These are phyloP conservation scores for Sugiyamaella pinicola DNA, from an alignment of 1,139 yeast genomes.

Conservation along the genomic window DNA sequence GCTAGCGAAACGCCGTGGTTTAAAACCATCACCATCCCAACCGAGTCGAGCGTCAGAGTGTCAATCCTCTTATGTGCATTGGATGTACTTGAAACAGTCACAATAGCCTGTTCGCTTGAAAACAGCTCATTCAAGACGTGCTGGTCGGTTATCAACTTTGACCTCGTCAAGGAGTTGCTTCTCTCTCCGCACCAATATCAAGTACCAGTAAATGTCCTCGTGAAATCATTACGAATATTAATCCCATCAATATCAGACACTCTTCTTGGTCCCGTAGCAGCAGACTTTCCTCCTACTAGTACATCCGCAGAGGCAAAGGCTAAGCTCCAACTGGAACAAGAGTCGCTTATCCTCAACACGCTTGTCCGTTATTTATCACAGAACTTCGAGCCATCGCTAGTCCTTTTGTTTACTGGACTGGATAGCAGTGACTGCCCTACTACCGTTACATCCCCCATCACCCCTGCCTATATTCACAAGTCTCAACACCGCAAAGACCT, in stretches of 20 bases:
- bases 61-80: conserved; percentile 53
- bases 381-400: conserved; percentile 11
- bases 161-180: conserved; percentile 21
- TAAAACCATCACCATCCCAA: conserved; percentile 27
- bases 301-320: conserved; percentile 1
- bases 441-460: not conserved
- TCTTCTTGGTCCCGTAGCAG: conserved; percentile 25
- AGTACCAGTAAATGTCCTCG: conserved; percentile 19
- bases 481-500: conserved; percentile 5
- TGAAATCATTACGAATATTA: conserved; percentile 20
- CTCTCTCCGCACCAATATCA: conserved; percentile 16
- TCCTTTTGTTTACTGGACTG: conserved; percentile 16
- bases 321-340: conserved; percentile 17
- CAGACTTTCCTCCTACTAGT: not conserved
- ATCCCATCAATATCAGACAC: conserved; percentile 24
- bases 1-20: conserved; percentile 23
- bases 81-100: conserved; percentile 55
- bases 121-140: conserved; percentile 16
- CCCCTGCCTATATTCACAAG: not conserved
- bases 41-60: conserved; percentile 32
- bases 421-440: not conserved
- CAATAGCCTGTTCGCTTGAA: conserved; percentile 34
- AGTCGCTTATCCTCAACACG: conserved; percentile 14
- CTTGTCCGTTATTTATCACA: conserved; percentile 13
- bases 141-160: conserved; percentile 25